phyloP scores from a whole-genome alignment of 169 alveolate genomes.

The Toxoplasma gondii region DNA sequence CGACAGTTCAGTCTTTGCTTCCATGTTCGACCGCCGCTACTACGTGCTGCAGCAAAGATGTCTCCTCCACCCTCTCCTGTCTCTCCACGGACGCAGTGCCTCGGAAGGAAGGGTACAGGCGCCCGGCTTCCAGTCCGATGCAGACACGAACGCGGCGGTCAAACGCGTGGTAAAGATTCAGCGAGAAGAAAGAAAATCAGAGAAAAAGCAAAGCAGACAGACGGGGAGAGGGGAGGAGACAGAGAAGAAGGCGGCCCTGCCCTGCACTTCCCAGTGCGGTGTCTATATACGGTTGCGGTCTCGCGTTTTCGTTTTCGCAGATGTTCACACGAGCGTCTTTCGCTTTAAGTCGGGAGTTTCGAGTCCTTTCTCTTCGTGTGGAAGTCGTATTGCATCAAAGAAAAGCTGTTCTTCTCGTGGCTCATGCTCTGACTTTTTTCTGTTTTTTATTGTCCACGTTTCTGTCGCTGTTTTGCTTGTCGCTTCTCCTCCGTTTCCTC shows the following conservation, averaged over 20 bases:
- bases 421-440: too few species aligned
- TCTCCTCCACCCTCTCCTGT: constrained; percentile 11
- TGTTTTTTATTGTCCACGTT: too few species aligned
- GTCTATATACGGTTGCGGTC: too few species aligned
- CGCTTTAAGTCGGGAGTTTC: too few species aligned
- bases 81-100: background rate
- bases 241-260: background rate
- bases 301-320: too few species aligned
- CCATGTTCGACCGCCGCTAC: constrained; percentile 27
- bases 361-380: too few species aligned
- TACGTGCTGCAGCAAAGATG: constrained; percentile 4
- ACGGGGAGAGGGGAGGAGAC: background rate
- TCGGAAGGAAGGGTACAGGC: background rate
- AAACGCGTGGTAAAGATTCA: background rate
- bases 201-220: background rate
- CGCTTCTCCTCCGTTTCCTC: too few species aligned
- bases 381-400: too few species aligned
- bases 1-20: constrained; percentile 22
- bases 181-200: background rate
- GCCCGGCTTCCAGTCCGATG: background rate
- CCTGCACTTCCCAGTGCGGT: too few species aligned
- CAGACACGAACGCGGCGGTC: background rate
- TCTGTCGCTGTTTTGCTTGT: too few species aligned
- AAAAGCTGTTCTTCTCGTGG: too few species aligned
- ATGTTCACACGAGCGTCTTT: too few species aligned